Base-by-base conservation (phyloP, 768 basidiomycete genomes). In the Crucibulum laeve region DNA sequence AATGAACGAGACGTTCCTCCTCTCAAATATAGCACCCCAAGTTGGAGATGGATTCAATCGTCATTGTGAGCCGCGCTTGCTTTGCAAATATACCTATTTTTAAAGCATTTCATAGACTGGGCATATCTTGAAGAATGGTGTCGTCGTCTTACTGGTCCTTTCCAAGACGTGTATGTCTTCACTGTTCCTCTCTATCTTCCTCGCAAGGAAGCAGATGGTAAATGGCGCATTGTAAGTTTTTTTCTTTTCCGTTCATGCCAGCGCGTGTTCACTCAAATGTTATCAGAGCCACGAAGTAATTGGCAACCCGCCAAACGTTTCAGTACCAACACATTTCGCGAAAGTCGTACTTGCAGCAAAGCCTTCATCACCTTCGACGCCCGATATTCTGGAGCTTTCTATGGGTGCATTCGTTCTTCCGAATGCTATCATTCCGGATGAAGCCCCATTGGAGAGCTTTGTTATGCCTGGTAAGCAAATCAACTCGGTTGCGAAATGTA, bases 101-200 rank as follows among this genome's bases (percentile, higher is more conserved):
- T 43, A 43, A 26, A 46, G 17, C 28, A 39, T 22, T 34, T 39
- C 43, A 17, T 52, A 96, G 93, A 97, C 59, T 98, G 94, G 94
- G 94, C 92, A 7, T 96, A 94, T 61, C 64, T 95, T 13, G 91
- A 96, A 63, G 86, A 96, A 53, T 99, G 94, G 86, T 97, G 94
- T 62, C 76, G 96, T 32, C 77, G 83, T 7, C 74, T 98, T 38
- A 97, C 95, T 0, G 74, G 69, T n/a, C 77, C 72, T 22, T 99
- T 96, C 61, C 68, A 87, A 32, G 93, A 99, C 57, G 96, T 99
- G 39, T 99, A 94, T 63, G 84, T 98, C 37, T 99, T 99, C 68
- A 99, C 96, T 3, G 76, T 99, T 14, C 96, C 96, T 0, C 71
- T 99, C n/a, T 99, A 98, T 66, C 79, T 97, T 2, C 96, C 96